A percentile compares a stretch with the other conserved stretches of the same genome.
Conservation (phyloP, 108 stramenopile genomes). For the Aurantiochytrium sp. region DNA sequence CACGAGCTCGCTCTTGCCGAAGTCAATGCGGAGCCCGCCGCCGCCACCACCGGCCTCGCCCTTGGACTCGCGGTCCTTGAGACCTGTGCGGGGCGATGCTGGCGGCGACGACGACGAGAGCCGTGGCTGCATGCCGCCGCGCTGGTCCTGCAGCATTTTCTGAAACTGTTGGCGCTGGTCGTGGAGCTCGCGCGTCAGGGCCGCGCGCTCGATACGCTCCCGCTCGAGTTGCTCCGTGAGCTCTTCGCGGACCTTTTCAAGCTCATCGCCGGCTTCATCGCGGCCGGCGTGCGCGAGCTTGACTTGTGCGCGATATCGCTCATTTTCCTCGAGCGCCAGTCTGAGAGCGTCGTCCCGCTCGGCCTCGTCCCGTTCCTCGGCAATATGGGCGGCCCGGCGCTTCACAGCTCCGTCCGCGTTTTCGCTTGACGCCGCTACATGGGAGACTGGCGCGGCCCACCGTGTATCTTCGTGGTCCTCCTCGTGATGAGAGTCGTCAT, state of each 20-base stretch:
- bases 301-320: neutral
- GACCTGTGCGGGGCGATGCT: too few relatives aligned
- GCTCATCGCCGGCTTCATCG: neutral
- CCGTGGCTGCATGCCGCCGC: too few relatives aligned
- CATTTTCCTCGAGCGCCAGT: neutral
- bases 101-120: too few relatives aligned
- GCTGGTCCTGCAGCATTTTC: too few relatives aligned
- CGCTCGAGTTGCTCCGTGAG: neutral
- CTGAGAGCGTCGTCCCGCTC: neutral
- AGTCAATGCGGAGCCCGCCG: neutral
- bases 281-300: neutral
- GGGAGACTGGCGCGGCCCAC: too few relatives aligned
- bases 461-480: too few relatives aligned
- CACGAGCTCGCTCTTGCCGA: neutral
- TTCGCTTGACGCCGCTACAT: too few relatives aligned
- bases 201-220: conserved; percentile 1
- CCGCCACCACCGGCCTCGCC: neutral
- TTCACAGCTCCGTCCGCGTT: too few relatives aligned
- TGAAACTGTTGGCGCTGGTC: neutral
- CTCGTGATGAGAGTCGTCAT: too few relatives aligned
- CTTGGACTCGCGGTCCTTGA: too few relatives aligned
- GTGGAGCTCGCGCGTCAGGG: neutral
- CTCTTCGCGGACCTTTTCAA: neutral
- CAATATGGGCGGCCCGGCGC: too few relatives aligned
- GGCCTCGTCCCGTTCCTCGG: too few relatives aligned